Conservation (phyloP, 306 rosid species). For the Ceratonia siliqua region DNA sequence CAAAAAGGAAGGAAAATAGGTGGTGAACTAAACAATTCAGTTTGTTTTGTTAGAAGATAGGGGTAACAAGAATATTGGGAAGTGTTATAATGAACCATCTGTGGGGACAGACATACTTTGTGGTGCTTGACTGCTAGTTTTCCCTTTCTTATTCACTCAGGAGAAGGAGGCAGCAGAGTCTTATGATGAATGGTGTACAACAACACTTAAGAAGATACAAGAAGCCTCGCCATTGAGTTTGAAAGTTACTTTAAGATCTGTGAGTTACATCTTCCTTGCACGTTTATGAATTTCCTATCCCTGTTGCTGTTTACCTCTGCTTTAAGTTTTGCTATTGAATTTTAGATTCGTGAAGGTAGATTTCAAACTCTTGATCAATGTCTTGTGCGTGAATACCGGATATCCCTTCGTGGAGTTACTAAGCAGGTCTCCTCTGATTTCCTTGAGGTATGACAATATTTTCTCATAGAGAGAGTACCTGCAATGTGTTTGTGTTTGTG, state of each 20-base stretch:
- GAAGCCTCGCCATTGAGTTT: slow-evolving; percentile 94
- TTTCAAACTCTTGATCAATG: slow-evolving; percentile 86
- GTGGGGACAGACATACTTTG: background rate
- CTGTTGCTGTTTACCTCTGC: background rate
- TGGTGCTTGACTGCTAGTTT: slow-evolving; percentile 2
- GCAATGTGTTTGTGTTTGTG: slow-evolving; percentile 11
- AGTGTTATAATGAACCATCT: slow-evolving; percentile 20
- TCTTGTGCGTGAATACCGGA: slow-evolving; percentile 81
- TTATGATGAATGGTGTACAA: slow-evolving; percentile 64
- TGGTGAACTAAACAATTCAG: slow-evolving; percentile 11
- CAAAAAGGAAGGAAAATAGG: background rate
- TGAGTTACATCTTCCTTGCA: slow-evolving; percentile 48
- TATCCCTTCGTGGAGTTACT: slow-evolving; percentile 61
- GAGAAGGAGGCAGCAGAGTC: slow-evolving; percentile 73
- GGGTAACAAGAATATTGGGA: background rate
- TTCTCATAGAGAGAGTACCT: background rate
- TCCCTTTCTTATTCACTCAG: slow-evolving; percentile 48
- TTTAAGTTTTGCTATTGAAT: slow-evolving; percentile 36
- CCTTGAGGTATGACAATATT: slow-evolving; percentile 58
- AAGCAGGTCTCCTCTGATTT: slow-evolving; percentile 69
- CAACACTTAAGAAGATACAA: slow-evolving; percentile 56
- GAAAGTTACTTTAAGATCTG: slow-evolving; percentile 81
- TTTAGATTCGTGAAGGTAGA: slow-evolving; percentile 93
- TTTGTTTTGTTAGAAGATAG: slow-evolving; percentile 17
- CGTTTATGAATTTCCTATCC: slow-evolving; percentile 21